Evolutionary conservation across 371 early-diverging fungal species (phyloP).

Genomic region (Coelomomyces lativittatus): DNA sequence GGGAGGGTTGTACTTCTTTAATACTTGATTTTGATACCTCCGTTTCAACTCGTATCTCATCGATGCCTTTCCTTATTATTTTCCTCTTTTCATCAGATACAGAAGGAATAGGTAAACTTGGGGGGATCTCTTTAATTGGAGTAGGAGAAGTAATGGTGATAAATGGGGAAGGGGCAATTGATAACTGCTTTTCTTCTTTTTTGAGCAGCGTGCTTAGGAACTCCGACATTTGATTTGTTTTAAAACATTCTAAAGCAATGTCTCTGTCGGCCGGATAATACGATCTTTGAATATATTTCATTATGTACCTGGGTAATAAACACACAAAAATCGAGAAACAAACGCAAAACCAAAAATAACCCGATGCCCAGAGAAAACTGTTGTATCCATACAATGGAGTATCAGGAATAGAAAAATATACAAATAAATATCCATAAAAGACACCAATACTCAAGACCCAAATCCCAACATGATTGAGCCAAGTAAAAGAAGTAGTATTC

Average conservation of each 20-base stretch:
- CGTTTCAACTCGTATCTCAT: too few species aligned
- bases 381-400: slow-evolving; percentile 13
- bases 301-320: slow-evolving; percentile 43
- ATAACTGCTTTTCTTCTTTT: too few species aligned
- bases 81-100: too few species aligned
- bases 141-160: too few species aligned
- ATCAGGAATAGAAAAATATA: slow-evolving; percentile 15
- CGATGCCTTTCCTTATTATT: too few species aligned
- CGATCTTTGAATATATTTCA: slow-evolving; percentile 39
- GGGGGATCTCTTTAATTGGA: too few species aligned
- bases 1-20: too few species aligned
- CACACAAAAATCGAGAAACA: slow-evolving; percentile 17
- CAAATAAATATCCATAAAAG: slow-evolving; percentile 16
- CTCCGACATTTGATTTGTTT: too few species aligned
- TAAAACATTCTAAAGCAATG: slow-evolving; percentile 6
- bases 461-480: slow-evolving; percentile 20
- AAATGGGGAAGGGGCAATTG: too few species aligned
- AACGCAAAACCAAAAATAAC: slow-evolving; percentile 27
- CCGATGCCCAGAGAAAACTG: slow-evolving; percentile 13
- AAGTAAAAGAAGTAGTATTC: slow-evolving; percentile 58
- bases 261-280: slow-evolving; percentile 53
- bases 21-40: too few species aligned
- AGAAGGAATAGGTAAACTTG: too few species aligned
- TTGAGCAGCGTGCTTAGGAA: too few species aligned
- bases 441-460: slow-evolving; percentile 33